Base-by-base conservation (phyloP, 345 rosid genomes). In the Hypericum perforatum region DNA sequence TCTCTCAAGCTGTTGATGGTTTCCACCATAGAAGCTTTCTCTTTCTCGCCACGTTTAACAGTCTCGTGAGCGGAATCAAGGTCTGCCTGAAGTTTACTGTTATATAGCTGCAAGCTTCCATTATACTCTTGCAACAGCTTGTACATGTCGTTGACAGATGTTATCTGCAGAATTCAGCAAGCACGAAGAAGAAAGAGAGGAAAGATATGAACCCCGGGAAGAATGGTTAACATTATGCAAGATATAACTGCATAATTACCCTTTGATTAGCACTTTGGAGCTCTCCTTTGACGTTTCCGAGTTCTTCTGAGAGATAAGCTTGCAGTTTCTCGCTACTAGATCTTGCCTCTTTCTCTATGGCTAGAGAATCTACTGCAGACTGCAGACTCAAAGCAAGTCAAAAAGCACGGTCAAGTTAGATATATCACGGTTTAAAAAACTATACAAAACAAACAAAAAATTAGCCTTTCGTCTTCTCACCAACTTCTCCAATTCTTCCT, bases 131-230 rank as follows among this genome's bases (percentile, higher is more conserved):
- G 98, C 50, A 92, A 60, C 48, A 85, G 79, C 78, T 83, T 85
- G 82, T 92, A 92, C 96, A 92, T 92, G 64, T 92, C 98, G 74
- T 78, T 88, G 7, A 85, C 68, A 5, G 98, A 85, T n/a, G 74
- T 64, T 72, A 88, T 82, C 98, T 92, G 83, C 72, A 74, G 49
- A 43, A 44, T 53, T 58, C 16, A 65, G 38, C 41, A 52, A 57
- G 41, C 29, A 39, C 13, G 10, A 4, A 61, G 15, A 60, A 49
- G 15, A 7, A 8, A 16, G 7, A 14, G 16, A n/a, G 10, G 52
- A 5, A 6, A 36, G 37, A 44, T 55, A 36, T 59, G 38, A 37
- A 11, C 40, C 11, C 12, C 16, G 15, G n/a, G 54, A 32, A 7
- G 29, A 32, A 42, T 7, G 13, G 48, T 10, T 12, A 5, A 44